A percentile compares a stretch with the other conserved stretches of the same genome.
phyloP scores from a whole-genome alignment of 1,284 basidiomycete genomes.

The Sporisorium scitamineum region DNA sequence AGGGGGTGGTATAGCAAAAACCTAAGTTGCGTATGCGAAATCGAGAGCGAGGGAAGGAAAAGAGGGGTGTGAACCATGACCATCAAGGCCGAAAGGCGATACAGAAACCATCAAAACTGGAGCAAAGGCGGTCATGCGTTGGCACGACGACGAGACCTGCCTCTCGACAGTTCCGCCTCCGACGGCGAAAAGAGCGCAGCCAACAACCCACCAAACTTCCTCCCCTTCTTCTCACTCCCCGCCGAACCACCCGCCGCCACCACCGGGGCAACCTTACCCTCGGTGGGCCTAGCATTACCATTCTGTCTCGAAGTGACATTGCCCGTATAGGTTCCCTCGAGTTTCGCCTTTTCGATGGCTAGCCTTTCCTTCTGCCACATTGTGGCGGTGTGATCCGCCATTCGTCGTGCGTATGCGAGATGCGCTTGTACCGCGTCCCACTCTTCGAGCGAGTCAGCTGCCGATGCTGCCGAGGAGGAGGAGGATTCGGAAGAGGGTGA shows the following conservation, averaged over 20 bases:
- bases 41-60: no score
- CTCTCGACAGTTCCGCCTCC: not conserved
- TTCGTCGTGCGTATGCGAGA: slow-evolving; percentile 27
- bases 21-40: no score
- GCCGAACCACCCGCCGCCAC: not conserved
- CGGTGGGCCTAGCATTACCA: slow-evolving; percentile 31
- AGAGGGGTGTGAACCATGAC: no score
- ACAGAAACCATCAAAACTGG: no score
- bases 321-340: slow-evolving; percentile 45
- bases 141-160: slow-evolving; percentile 5
- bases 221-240: slow-evolving; percentile 10
- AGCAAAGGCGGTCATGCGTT: not conserved
- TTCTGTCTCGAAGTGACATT: slow-evolving; percentile 36
- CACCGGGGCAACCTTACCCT: not conserved
- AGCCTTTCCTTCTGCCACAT: slow-evolving; percentile 52
- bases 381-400: slow-evolving; percentile 35
- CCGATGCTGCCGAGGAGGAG: slow-evolving; percentile 17
- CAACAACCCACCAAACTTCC: slow-evolving; percentile 5
- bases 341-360: slow-evolving; percentile 48
- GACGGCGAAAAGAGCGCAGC: slow-evolving; percentile 10
- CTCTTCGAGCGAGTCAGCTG: slow-evolving; percentile 21
- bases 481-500: slow-evolving; percentile 37
- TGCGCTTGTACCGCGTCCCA: slow-evolving; percentile 44
- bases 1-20: no score
- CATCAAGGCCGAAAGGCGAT: not conserved